Conservation (phyloP, 2,329 filamentous ascomycete species). For the Fusarium abutilonis region DNA sequence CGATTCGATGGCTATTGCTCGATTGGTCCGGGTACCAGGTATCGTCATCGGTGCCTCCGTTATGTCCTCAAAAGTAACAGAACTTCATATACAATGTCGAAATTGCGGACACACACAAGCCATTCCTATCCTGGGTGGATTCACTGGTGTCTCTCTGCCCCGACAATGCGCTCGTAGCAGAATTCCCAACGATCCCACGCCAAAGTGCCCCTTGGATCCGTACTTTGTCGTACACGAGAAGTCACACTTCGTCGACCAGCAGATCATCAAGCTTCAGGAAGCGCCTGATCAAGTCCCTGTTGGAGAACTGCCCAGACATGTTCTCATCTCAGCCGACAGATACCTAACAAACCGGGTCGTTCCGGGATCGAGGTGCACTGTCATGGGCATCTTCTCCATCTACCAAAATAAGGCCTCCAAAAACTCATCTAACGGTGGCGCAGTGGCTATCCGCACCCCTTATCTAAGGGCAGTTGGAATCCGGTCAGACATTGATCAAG, state of each 20-base stretch:
- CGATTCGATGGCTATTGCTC: conserved; percentile 90
- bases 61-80: conserved; percentile 93
- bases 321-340: conserved; percentile 94
- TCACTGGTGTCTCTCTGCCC: conserved; percentile 86
- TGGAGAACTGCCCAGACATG: conserved; percentile 92
- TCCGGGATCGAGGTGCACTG: conserved; percentile 90
- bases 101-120: conserved; percentile 79
- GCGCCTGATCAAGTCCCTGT: conserved; percentile 97
- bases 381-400: conserved; percentile 98
- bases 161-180: conserved; percentile 75
- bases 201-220: conserved; percentile 89
- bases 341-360: conserved; percentile 96
- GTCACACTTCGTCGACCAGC: conserved; percentile 94
- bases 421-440: conserved; percentile 75
- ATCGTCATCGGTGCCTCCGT: conserved; percentile 98
- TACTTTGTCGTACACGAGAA: conserved; percentile 97
- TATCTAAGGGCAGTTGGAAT: conserved; percentile 95
- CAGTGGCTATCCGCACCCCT: conserved; percentile 93
- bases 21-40: conserved; percentile 94
- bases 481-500: conserved; percentile 88
- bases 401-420: conserved; percentile 93
- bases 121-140: conserved; percentile 82
- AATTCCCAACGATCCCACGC: conserved; percentile 71
- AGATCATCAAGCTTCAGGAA: conserved; percentile 97
- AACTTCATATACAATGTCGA: conserved; percentile 86